Evolutionary conservation across 306 rosid species (phyloP), one percentile per base, ranked within the genome.

Genomic region (Ceratonia siliqua): DNA sequence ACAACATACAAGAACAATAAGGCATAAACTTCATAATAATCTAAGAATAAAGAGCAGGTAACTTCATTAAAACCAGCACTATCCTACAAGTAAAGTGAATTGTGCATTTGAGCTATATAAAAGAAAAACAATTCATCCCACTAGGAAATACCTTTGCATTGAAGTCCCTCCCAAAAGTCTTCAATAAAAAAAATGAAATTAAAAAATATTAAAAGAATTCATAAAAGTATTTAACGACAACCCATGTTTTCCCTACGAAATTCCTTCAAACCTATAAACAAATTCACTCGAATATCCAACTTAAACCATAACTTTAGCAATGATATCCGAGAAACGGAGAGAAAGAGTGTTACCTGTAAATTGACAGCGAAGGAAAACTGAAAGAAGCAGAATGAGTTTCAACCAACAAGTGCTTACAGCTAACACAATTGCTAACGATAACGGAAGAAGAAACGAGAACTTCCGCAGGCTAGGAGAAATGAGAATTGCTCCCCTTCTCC

Each of bases 21-120:
- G 32, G 71, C 62, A 66, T 12, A 54, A 70, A 61, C 68, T 42
- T 88, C 20, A 48, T 55, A 67, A 74, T 77, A 71, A 74, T 24
- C 28, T 15, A 77, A 63, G 85, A 55, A 76, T 71, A 71, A 63
- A 20, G 66, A 64, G 30, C 56, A 56, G 36, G 52, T 21, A 81
- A 57, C 28, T 61, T 61, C 24, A 36, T 10, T 1, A 35, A 81
- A 76, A 58, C 32, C 73, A 50, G 41, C 8, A 35, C n/a, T 36
- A 36, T 42, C 81, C 49, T 55, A 14, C 45, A 73, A 84, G 72
- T 39, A 65, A 70, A 78, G 30, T 63, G 35, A 46, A 66, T 7
- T 10, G 36, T 4, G 62, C 72, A 58, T 17, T 35, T 61, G 25
- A 54, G 36, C 18, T 7, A 25, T 24, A 24, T 28, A 25, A 10